Base-by-base conservation (phyloP, 2,329 filamentous ascomycete species). In the Epichloe typhina region DNA sequence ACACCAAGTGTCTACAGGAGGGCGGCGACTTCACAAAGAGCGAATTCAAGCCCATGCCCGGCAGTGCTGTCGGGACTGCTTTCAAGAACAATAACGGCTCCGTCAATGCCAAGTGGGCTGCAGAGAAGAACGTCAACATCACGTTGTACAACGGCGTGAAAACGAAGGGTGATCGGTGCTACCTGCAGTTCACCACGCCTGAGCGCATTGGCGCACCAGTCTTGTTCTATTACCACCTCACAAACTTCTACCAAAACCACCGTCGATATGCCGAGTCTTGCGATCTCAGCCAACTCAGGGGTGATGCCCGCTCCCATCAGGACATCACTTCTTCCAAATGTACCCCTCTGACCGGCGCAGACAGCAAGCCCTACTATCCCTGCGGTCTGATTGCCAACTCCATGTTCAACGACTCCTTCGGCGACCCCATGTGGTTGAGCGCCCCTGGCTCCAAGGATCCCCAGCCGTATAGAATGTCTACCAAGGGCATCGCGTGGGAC, bases 211-310 rank as follows among this genome's bases (percentile, higher is more conserved):
- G 77, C 3, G 80, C 89, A 1, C 89, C 91, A 0, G 86, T 98
- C 11, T 79, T 91, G 54, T 82, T 97, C 68, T 98, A 96, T 73
- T 98, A 98, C 69, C 85, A 86, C 58, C 82, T 98, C 55, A 91
- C 88, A 52, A 95, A 97, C 70, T 98, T 98, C 72, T 97, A 97
- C 72, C 93, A 98, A 69, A 98, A 98, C 65, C 93, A 98, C 65
- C 85, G 93, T 57, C 84, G 91, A 67, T 98, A 98, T 59, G 93
- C 96, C 54, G 86, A 88, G 63, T 95, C 88, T 1, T 85, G 95
- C 61, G 85, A 90, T 62, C 77, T 83, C 52, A 75, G 86, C 49
- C 93, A 98, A 68, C 74, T 98, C 49, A 70, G 84, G 57, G 93
- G 90, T 44, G 72, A 81, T 5, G 75, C 74, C 11, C 76, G 86